Conservation (phyloP, 2,329 filamentous ascomycete genomes). For the Microsporum audouinii region DNA sequence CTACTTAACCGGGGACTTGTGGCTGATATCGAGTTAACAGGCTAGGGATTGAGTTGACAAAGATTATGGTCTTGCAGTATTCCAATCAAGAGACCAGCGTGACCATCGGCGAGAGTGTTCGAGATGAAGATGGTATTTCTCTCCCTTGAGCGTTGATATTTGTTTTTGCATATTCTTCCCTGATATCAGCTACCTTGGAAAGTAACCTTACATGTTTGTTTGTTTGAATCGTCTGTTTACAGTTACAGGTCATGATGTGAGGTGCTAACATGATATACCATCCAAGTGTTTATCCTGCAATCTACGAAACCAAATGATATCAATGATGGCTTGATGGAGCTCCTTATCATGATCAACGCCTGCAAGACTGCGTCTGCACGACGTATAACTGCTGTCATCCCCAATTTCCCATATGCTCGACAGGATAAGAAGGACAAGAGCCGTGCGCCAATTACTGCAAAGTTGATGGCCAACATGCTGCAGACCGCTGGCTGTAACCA, state of each 20-base stretch:
- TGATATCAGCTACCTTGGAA: neutral
- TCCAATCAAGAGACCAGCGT: slow-evolving; percentile 55
- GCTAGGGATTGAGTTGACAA: slow-evolving; percentile 55
- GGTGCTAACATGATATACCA: slow-evolving; percentile 5
- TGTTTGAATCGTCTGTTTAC: neutral
- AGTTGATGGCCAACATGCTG: slow-evolving; percentile 94
- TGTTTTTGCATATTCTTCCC: neutral
- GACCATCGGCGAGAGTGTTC: slow-evolving; percentile 88
- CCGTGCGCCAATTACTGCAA: slow-evolving; percentile 89
- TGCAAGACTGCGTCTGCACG: slow-evolving; percentile 77
- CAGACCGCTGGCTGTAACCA: slow-evolving; percentile 88
- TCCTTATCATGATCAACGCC: slow-evolving; percentile 95
- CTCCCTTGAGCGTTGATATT: neutral
- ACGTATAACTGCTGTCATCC: slow-evolving; percentile 87
- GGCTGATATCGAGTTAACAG: slow-evolving; percentile 27
- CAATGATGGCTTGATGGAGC: slow-evolving; percentile 96
- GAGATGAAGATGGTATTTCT: slow-evolving; percentile 74
- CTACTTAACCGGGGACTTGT: too few species aligned
- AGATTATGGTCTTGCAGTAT: slow-evolving; percentile 57
- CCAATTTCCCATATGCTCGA: slow-evolving; percentile 90
- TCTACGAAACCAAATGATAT: slow-evolving; percentile 91
- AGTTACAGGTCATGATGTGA: neutral
- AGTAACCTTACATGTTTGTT: neutral
- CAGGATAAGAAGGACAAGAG: slow-evolving; percentile 98
- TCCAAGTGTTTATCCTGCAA: slow-evolving; percentile 80